A percentile compares a stretch with the other conserved stretches of the same genome.
phyloP scores from a whole-genome alignment of 2,329 filamentous ascomycete genomes.

The Trichoderma sp. region DNA sequence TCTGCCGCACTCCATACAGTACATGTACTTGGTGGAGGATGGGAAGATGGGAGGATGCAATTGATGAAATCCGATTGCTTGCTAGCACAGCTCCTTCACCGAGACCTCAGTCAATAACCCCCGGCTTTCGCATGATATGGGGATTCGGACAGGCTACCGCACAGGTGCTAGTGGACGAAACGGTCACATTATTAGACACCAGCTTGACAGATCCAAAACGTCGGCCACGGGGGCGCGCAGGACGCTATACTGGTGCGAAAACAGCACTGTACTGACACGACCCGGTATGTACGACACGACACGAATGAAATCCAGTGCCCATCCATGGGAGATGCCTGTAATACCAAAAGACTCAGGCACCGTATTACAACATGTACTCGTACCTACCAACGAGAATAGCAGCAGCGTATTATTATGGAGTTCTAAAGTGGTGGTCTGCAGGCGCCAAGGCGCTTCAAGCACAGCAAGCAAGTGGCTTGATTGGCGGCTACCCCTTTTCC shows the following conservation, averaged over 20 bases:
- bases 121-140: not conserved
- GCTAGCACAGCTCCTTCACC: not conserved
- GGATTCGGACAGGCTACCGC: not conserved
- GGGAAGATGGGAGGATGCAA: not conserved
- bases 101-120: not conserved
- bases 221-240: not conserved
- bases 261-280: not conserved
- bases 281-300: not conserved
- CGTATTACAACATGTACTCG: not conserved
- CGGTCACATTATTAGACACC: not conserved
- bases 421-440: not conserved
- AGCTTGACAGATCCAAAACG: not conserved
- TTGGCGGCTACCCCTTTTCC: conserved; percentile 22
- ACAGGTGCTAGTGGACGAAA: not conserved
- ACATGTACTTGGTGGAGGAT: not conserved
- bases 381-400: not conserved
- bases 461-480: conserved; percentile 1
- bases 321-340: not conserved
- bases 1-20: not conserved
- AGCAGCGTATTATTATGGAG: not conserved
- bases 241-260: not conserved
- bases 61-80: not conserved
- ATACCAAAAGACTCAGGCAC: not conserved
- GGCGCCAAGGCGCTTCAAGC: conserved; percentile 7
- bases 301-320: not conserved